Base-by-base conservation (phyloP, 129 eudicot genomes). In the Apium graveolens region DNA sequence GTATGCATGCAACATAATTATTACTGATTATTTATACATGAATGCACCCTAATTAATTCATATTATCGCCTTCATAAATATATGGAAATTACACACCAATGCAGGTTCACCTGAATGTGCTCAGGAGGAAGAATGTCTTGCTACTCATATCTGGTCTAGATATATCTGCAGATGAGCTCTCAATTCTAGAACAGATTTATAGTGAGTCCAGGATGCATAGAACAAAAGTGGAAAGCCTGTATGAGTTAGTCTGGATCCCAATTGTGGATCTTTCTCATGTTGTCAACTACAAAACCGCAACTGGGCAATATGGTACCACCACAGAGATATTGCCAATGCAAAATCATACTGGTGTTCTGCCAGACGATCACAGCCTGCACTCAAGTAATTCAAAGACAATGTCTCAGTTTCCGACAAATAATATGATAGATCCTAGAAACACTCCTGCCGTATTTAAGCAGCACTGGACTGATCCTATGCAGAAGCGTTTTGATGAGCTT, bases 91-190 rank as follows among this genome's bases (percentile, higher is more conserved):
- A 34, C 13, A 31, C 17, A 41, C 43, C 1, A 14, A 70, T 65
- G 17, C 43, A 93, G 98, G 93, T 81, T 17, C 80, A 82, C 73
- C 78, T 93, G 48, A 91, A 90, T 37, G 97, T 83, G 71, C 81
- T 93, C 32, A 85, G 88, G 86, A 82, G 72, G 78, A 93, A 82
- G 76, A 86, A 85, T 65, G 97, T 91, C 34, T 75, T 91, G 49
- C 80, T 93, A 62, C 93, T 93, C 51, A 89, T 93, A 80, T 83
- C 98, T 41, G 90, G 84, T 73, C 90, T 89, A 73, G 89, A 87
- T 76, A 89, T 91, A 75, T 78, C 87, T 20, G 81, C 78, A 3
- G 93, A 91, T 29, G 89, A 83, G 88, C 84, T 90, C 17, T 81
- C 79, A 12, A 85, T 87, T 53, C 91, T 90, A 6, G 90, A 85